Conservation (phyloP, 768 basidiomycete genomes). For the Hygrophorus pudorinus region DNA sequence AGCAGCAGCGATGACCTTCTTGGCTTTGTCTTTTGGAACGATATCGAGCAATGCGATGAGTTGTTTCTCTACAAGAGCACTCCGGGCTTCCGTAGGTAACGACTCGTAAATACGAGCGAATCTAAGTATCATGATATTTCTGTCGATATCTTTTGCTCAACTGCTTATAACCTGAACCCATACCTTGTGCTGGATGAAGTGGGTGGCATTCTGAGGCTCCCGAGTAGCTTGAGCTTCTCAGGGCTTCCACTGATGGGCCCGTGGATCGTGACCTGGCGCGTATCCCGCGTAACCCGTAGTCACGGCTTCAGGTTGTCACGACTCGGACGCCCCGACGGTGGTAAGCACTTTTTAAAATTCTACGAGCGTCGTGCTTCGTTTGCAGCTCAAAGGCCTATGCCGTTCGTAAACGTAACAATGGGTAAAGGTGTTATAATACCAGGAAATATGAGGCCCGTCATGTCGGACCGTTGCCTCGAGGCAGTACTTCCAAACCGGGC, state of each 20-base stretch:
- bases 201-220: neutral
- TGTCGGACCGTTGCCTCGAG: constrained; percentile 20
- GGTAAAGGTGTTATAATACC: too few species aligned
- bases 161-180: too few species aligned
- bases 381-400: too few species aligned
- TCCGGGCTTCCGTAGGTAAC: constrained; percentile 45
- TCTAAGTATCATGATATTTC: constrained; percentile 21
- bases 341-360: too few species aligned
- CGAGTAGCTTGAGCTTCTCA: too few species aligned
- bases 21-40: constrained; percentile 26
- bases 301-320: too few species aligned
- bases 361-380: too few species aligned
- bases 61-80: constrained; percentile 36
- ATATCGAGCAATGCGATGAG: constrained; percentile 39
- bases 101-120: constrained; percentile 37
- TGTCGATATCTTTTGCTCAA: neutral
- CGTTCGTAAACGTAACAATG: too few species aligned
- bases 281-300: too few species aligned
- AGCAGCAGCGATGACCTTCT: constrained; percentile 30
- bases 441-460: neutral
- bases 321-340: too few species aligned
- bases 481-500: constrained; percentile 41
- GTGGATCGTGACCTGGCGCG: too few species aligned
- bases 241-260: too few species aligned
- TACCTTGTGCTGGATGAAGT: neutral